phyloP scores from a whole-genome alignment of 805 yeast species.

The Gaillardinia entomophila region DNA sequence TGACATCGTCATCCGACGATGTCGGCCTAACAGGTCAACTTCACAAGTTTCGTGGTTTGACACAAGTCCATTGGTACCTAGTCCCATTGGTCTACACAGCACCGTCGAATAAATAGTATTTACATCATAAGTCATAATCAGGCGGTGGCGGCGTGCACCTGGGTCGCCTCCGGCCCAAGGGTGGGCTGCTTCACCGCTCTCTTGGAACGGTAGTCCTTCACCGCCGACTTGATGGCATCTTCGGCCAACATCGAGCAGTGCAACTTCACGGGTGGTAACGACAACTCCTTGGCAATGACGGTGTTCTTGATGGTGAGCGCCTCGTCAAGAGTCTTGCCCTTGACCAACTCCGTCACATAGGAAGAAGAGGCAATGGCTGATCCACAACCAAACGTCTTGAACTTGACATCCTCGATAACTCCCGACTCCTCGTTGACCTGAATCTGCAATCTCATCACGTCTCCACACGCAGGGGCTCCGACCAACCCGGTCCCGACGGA shows the following conservation, averaged over 20 bases:
- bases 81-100: neutral
- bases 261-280: constrained; percentile 93
- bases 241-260: constrained; percentile 99
- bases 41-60: no score
- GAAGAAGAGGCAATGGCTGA: constrained; percentile 95
- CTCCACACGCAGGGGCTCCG: constrained; percentile 99
- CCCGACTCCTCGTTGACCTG: constrained; percentile 90
- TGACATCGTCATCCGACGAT: no score
- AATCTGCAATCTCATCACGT: constrained; percentile 96
- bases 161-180: constrained; percentile 53
- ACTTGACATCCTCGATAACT: constrained; percentile 87
- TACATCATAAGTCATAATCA: neutral
- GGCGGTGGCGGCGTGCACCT: constrained; percentile 11
- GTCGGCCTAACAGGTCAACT: no score
- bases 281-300: constrained; percentile 87
- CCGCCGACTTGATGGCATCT: constrained; percentile 96
- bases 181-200: constrained; percentile 51
- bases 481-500: constrained; percentile 96
- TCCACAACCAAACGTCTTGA: constrained; percentile 99
- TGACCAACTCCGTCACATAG: constrained; percentile 89
- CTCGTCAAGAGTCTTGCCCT: constrained; percentile 91
- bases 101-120: neutral
- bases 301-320: constrained; percentile 92
- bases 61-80: constrained; percentile 1
- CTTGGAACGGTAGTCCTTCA: constrained; percentile 89